Evolutionary conservation across 441 rosid species (phyloP).

Genomic region (Erodium texanum): DNA sequence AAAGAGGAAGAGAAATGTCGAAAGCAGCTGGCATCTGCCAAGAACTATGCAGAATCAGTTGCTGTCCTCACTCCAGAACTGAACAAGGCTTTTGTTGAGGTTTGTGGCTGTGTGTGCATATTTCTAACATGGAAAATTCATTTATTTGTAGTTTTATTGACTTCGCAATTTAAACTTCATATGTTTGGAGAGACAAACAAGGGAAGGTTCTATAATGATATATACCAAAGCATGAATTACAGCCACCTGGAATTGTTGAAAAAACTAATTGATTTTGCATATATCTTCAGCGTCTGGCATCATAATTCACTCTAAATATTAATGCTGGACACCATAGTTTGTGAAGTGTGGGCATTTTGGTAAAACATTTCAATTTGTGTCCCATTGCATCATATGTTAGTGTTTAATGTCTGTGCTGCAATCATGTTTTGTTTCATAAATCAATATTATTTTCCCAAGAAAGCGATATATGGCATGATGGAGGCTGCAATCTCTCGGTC

Average conservation of each 20-base stretch:
- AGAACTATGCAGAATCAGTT: slow-evolving; percentile 73
- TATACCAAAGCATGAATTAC: neutral
- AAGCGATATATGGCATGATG: neutral
- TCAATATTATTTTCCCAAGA: neutral
- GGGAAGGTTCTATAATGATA: neutral
- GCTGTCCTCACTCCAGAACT: slow-evolving; percentile 74
- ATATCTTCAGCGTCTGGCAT: neutral
- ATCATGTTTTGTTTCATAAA: neutral
- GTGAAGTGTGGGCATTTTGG: neutral
- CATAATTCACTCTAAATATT: neutral
- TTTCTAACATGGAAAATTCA: neutral
- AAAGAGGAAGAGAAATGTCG: slow-evolving; percentile 50
- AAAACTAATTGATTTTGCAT: neutral
- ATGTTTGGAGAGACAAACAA: neutral
- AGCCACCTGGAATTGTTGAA: neutral
- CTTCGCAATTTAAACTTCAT: neutral
- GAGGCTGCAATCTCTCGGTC: neutral
- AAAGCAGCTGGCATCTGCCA: slow-evolving; percentile 54
- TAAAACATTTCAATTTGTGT: neutral
- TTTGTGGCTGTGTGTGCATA: slow-evolving; percentile 18
- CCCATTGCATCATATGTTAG: neutral
- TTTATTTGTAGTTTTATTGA: neutral
- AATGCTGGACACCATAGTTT: neutral
- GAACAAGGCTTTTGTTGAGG: slow-evolving; percentile 68
- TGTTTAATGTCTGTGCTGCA: neutral